A percentile compares a stretch with the other conserved stretches of the same genome.
These are phyloP conservation scores for Candida dubliniensis DNA, from an alignment of 1,139 yeast genomes.

Conservation along the genomic window DNA sequence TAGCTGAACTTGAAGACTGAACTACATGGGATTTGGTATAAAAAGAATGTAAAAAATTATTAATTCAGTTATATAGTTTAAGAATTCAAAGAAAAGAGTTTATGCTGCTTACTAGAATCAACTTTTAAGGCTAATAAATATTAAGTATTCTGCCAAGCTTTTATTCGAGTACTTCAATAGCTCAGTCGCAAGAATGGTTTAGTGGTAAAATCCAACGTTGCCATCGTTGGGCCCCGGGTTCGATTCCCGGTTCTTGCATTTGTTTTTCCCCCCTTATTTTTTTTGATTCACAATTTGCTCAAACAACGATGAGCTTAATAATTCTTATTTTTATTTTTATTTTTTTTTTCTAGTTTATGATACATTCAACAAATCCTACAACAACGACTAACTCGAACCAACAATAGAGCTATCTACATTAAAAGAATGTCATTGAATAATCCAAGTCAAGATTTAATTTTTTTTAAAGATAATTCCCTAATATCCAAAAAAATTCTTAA, in stretches of 20 bases:
- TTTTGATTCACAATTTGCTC: conserved; percentile 53
- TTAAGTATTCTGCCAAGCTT: too few species aligned
- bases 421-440: conserved; percentile 14
- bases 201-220: conserved; percentile 21
- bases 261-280: conserved; percentile 3
- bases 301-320: too few species aligned
- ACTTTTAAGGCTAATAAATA: too few species aligned
- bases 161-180: conserved; percentile 34
- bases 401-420: too few species aligned
- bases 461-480: conserved; percentile 56
- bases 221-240: conserved; percentile 22
- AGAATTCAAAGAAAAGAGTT: too few species aligned
- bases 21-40: too few species aligned
- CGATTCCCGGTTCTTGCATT: conserved; percentile 22
- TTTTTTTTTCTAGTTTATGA: not conserved
- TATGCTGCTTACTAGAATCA: too few species aligned
- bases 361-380: not conserved
- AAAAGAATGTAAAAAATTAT: too few species aligned
- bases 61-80: too few species aligned
- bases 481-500: conserved; percentile 29
- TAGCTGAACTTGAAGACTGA: too few species aligned
- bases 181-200: conserved; percentile 13
- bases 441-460: conserved; percentile 59
- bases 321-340: not conserved
- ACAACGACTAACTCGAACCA: too few species aligned